Evolutionary conservation across 1,284 basidiomycete species (phyloP), one percentile per base, ranked within the genome.

Genomic region (Nidula niveotomentosa): DNA sequence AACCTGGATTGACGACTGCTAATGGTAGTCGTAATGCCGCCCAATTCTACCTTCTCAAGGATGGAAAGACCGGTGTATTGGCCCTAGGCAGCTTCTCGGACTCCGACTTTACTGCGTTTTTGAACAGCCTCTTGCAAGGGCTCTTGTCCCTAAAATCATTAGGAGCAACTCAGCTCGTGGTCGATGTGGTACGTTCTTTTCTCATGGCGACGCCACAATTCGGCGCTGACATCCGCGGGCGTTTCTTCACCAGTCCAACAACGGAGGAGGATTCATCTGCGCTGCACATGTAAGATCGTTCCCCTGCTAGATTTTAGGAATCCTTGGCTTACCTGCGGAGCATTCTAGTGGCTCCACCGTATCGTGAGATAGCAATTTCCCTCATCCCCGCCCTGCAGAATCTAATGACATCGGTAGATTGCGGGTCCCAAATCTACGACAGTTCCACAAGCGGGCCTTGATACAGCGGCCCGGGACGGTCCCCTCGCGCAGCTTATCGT

Each of bases 191-290:
- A 56, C 56, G 77, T 70, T 8, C 23, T 23, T 17, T 35, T 39
- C 47, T 30, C 17, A 17, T 44, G 36, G 36, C 43, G 37, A 23
- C 55, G 15, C 51, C 10, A 36, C 15, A 13, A 54, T 46, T 30
- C 45, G 45, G 45, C 10, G 18, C 23, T 23, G 23, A 47, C 18
- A n/a, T n/a, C 13, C 45, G 10, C 45, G 13, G 45, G 23, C 18
- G 12, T 47, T 15, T n/a, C 18, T 47, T 15, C 18, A 12, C n/a
- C 47, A 84, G 82, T 78, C 79, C 5, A 84, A 85, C 63, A 85
- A 84, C 58, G 83, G 83, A 44, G 83, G 84, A 57, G 84, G 82
- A 7, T 85, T 79, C 65, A 81, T 85, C 56, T 86, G 83, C 62
- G 74, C 80, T 43, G 81, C 83, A 33, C 80, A 84, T 67, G 83